Conservation (phyloP, 768 basidiomycete genomes). For the Suillus placidus region DNA sequence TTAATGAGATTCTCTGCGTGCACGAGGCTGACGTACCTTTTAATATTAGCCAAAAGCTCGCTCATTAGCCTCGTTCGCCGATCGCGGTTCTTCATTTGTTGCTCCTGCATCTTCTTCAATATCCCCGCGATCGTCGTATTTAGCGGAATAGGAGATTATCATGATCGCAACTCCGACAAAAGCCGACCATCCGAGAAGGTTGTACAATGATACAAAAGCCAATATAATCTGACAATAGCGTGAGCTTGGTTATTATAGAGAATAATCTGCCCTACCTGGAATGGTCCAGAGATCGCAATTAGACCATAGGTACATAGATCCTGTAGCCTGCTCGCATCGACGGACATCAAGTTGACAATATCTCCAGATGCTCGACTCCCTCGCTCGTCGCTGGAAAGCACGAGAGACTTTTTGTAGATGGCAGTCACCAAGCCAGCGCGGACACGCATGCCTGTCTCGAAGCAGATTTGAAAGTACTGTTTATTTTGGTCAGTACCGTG, state of each 20-base stretch:
- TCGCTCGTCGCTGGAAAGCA: slow-evolving; percentile 85
- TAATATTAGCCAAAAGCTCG: slow-evolving; percentile 91
- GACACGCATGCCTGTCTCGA: slow-evolving; percentile 91
- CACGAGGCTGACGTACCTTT: slow-evolving; percentile 49
- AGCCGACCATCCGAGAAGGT: slow-evolving; percentile 88
- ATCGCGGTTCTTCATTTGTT: slow-evolving; percentile 95
- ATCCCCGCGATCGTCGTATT: slow-evolving; percentile 73
- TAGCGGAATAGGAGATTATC: slow-evolving; percentile 77
- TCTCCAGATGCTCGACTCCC: slow-evolving; percentile 77
- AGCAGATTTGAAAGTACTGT: slow-evolving; percentile 85
- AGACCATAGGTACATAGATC: slow-evolving; percentile 84
- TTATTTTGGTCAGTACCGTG: slow-evolving; percentile 1
- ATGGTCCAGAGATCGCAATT: slow-evolving; percentile 82
- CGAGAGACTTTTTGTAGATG: slow-evolving; percentile 85
- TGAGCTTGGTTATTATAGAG: slow-evolving; percentile 1
- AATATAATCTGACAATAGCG: slow-evolving; percentile 61
- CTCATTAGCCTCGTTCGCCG: slow-evolving; percentile 85
- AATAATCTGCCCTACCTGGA: slow-evolving; percentile 57
- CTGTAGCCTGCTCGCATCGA: slow-evolving; percentile 78
- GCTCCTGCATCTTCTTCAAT: slow-evolving; percentile 75
- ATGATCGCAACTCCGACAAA: slow-evolving; percentile 90
- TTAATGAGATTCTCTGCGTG: neutral
- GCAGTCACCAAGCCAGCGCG: slow-evolving; percentile 84
- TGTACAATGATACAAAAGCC: slow-evolving; percentile 89
- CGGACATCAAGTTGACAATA: slow-evolving; percentile 93